Conservation (phyloP, 495 filamentous ascomycete genomes). For the Pseudoneurospora amorphoporcata region DNA sequence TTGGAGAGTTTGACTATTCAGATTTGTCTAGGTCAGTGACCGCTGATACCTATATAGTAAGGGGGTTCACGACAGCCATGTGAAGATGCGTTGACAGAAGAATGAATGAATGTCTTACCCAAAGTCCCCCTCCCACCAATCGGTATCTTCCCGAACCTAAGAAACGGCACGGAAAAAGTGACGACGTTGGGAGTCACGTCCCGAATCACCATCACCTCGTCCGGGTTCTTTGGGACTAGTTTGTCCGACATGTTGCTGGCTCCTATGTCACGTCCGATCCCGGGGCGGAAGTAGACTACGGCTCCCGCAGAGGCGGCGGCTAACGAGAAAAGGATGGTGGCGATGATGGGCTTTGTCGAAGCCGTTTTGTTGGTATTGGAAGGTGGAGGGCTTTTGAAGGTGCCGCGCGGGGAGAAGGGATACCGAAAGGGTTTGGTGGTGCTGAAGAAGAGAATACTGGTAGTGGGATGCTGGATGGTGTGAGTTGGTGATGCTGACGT, state of each 20-base stretch:
- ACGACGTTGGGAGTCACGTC: constrained; percentile 67
- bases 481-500: neutral
- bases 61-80: no score
- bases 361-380: neutral
- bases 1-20: constrained; percentile 59
- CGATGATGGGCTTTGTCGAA: neutral
- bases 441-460: neutral
- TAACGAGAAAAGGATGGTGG: neutral
- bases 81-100: neutral
- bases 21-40: no score
- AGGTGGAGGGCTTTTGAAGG: neutral
- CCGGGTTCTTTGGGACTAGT: constrained; percentile 49
- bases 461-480: neutral
- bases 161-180: constrained; percentile 76
- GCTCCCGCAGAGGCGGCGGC: neutral
- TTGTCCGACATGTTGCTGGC: constrained; percentile 31
- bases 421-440: neutral
- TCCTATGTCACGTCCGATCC: neutral
- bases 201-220: constrained; percentile 79
- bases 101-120: constrained; percentile 39
- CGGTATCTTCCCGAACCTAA: constrained; percentile 67
- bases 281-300: neutral
- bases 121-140: constrained; percentile 82
- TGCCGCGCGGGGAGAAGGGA: neutral
- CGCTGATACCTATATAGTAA: no score